Conservation (phyloP, 306 rosid species). For the Gillenia trifoliata region DNA sequence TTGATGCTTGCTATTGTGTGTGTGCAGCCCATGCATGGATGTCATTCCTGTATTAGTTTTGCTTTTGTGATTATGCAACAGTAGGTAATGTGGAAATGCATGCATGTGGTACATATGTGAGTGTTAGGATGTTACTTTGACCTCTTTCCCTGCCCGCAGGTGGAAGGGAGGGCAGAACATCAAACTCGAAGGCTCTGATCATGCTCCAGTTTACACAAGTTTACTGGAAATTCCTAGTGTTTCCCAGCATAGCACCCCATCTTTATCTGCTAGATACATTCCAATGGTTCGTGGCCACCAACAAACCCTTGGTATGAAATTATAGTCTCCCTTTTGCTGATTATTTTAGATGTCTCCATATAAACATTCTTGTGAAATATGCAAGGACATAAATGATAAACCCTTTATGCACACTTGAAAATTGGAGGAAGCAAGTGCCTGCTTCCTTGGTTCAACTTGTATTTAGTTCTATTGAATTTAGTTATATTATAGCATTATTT, state of each 20-base stretch:
- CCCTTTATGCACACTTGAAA: background rate
- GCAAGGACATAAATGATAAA: background rate
- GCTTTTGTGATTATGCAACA: background rate
- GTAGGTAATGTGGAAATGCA: background rate
- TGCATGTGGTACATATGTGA: background rate
- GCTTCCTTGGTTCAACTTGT: background rate
- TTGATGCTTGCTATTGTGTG: background rate
- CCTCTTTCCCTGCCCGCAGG: conserved; percentile 28
- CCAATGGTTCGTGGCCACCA: conserved; percentile 80
- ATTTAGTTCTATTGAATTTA: background rate
- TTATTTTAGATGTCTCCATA: background rate
- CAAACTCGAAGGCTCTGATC: conserved; percentile 94
- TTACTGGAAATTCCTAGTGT: conserved; percentile 59
- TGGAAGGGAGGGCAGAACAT: conserved; percentile 76
- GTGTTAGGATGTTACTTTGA: conserved; percentile 14
- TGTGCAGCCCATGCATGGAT: background rate
- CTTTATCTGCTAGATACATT: conserved; percentile 77
- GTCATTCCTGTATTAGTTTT: background rate
- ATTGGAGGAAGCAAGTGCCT: conserved; percentile 1
- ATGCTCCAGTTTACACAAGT: conserved; percentile 76
- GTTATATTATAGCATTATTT: background rate
- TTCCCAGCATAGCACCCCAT: conserved; percentile 65
- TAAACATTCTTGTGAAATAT: background rate
- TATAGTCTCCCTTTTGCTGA: conserved; percentile 18
- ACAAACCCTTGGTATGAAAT: conserved; percentile 69